A percentile compares a stretch with the other conserved stretches of the same genome.
Conservation (phyloP, 306 rosid species). For the Trifolium repens region DNA sequence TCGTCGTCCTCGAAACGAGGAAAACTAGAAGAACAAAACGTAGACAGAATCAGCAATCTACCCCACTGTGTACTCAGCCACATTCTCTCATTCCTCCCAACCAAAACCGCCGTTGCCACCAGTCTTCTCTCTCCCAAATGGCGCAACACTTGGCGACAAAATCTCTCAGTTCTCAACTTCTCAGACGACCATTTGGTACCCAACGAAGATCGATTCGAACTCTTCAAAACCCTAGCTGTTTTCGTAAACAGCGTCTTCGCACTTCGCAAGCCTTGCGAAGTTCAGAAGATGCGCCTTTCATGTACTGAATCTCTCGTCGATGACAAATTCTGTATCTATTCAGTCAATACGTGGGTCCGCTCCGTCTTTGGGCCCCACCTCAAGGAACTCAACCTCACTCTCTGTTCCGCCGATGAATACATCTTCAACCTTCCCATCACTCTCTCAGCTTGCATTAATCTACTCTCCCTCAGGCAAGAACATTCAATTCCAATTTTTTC, state of each 20-base stretch:
- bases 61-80: no score
- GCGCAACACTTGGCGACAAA: background rate
- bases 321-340: background rate
- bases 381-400: background rate
- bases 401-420: no score
- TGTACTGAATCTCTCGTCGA: background rate
- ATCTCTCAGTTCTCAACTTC: background rate
- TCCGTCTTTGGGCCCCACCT: background rate
- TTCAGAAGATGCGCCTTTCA: background rate
- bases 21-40: no score
- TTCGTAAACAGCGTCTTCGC: background rate
- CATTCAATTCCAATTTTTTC: no score
- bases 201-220: background rate
- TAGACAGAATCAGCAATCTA: no score
- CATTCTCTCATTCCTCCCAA: slow-evolving; percentile 10
- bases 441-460: no score
- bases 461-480: no score
- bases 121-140: slow-evolving; percentile 9
- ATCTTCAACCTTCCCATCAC: no score
- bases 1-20: no score
- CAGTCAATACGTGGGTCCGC: background rate
- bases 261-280: background rate
- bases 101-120: slow-evolving; percentile 14
- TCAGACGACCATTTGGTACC: background rate
- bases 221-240: background rate